These are phyloP conservation scores for Dictyophora rubrovolvata DNA, from an alignment of 768 basidiomycete species.

Conservation along the genomic window DNA sequence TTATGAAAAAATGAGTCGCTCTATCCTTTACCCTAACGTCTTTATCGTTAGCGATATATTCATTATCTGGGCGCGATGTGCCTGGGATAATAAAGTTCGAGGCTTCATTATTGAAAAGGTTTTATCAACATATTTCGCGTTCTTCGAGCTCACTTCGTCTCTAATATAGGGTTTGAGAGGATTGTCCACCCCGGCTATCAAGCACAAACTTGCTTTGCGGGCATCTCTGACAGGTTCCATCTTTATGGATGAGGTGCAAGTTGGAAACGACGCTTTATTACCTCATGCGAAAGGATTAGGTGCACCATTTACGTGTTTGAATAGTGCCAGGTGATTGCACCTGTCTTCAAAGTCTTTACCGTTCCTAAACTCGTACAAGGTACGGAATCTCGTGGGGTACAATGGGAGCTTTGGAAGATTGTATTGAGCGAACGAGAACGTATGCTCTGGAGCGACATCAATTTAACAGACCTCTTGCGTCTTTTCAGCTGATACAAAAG, in stretches of 20 bases:
- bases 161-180: constrained; percentile 64
- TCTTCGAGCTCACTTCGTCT: not conserved
- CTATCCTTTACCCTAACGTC: constrained; percentile 5
- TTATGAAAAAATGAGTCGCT: constrained; percentile 10
- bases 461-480: constrained; percentile 81
- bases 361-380: constrained; percentile 24
- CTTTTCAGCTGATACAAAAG: constrained; percentile 97
- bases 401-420: constrained; percentile 93
- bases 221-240: constrained; percentile 78
- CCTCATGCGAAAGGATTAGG: constrained; percentile 69
- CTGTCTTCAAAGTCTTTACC: not conserved
- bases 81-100: constrained; percentile 85
- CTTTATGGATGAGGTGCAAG: constrained; percentile 84
- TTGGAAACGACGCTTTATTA: constrained; percentile 64
- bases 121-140: constrained; percentile 7
- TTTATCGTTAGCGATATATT: constrained; percentile 60
- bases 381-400: constrained; percentile 92
- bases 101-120: constrained; percentile 92
- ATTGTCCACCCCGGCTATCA: constrained; percentile 75
- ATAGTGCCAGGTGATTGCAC: constrained; percentile 56
- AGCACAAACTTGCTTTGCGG: constrained; percentile 87
- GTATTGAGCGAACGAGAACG: constrained; percentile 59
- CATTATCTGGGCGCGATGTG: constrained; percentile 88
- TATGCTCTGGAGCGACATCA: constrained; percentile 89
- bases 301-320: constrained; percentile 86